These are phyloP conservation scores for Abortiporus biennis DNA, from an alignment of 1,284 basidiomycete species.

Conservation along the genomic window DNA sequence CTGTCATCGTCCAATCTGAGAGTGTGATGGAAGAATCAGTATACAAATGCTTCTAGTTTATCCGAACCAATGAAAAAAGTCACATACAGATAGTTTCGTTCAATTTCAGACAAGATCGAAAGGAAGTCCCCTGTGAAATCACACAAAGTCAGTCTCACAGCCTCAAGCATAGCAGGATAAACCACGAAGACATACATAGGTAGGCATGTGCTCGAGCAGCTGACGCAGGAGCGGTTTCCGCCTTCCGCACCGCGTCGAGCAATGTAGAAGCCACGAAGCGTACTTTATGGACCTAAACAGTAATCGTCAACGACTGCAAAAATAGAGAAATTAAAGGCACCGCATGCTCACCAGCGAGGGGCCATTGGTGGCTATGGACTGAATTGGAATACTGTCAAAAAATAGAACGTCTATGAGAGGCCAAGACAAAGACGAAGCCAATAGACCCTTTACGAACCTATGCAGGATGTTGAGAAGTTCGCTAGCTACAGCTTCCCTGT, in stretches of 20 bases:
- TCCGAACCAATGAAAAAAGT: constrained; percentile 2
- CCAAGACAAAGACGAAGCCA: constrained; percentile 7
- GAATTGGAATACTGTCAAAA: constrained; percentile 73
- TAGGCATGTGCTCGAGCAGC: constrained; percentile 76
- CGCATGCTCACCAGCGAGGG: constrained; percentile 57
- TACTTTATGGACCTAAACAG: constrained; percentile 71
- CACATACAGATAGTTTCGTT: constrained; percentile 75
- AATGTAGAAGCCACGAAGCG: constrained; percentile 85
- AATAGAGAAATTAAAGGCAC: not conserved
- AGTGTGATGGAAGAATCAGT: constrained; percentile 9
- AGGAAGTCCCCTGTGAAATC: constrained; percentile 73
- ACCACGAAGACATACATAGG: constrained; percentile 48
- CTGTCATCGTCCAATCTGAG: constrained; percentile 67
- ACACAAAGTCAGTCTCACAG: constrained; percentile 4
- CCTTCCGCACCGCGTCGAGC: constrained; percentile 79
- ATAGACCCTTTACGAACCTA: constrained; percentile 45
- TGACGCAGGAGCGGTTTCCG: constrained; percentile 67
- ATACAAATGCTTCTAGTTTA: no score
- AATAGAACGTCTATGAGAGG: constrained; percentile 8
- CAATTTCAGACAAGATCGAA: constrained; percentile 83
- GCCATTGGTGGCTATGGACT: constrained; percentile 86
- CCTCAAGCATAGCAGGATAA: not conserved
- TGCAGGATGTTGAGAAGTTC: constrained; percentile 80
- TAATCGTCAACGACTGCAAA: constrained; percentile 6
- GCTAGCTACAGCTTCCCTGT: constrained; percentile 70